Evolutionary conservation across 495 filamentous ascomycete genomes (phyloP).

Genomic region (Penicillium fimorum): DNA sequence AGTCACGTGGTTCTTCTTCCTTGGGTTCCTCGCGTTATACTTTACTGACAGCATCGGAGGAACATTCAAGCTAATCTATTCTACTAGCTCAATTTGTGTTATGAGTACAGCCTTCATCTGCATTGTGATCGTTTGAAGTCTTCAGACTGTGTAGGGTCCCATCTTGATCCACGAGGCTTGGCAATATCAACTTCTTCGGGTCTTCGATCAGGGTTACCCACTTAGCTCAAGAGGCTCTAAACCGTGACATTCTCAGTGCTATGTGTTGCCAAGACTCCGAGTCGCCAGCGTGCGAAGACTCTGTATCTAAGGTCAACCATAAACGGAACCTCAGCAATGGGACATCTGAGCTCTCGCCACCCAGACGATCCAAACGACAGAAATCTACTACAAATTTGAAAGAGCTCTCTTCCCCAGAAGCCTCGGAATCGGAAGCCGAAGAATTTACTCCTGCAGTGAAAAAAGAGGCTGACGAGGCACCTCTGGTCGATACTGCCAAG

Average conservation of each 20-base stretch:
- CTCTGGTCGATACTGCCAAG: conserved; percentile 4
- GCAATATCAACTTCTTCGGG: conserved; percentile 8
- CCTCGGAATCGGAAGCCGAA: conserved; percentile 14
- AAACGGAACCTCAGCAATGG: conserved; percentile 33
- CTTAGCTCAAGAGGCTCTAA: not conserved
- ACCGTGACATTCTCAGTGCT: not conserved
- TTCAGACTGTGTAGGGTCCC: not conserved
- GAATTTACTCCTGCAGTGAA: not conserved
- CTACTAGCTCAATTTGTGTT: not conserved
- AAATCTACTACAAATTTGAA: conserved; percentile 28
- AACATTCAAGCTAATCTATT: not conserved
- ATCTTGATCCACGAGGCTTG: conserved; percentile 1
- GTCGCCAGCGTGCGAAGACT: conserved; percentile 2
- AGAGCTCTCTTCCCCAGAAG: conserved; percentile 18
- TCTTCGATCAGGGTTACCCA: conserved; percentile 3
- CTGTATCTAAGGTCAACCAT: conserved; percentile 20
- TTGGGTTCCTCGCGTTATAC: not conserved
- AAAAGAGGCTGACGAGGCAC: conserved; percentile 1
- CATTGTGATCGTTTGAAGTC: not conserved
- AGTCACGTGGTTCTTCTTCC: conserved; percentile 26
- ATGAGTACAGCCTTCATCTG: not conserved
- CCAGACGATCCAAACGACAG: conserved; percentile 40
- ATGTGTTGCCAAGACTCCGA: conserved; percentile 6
- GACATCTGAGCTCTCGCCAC: conserved; percentile 28
- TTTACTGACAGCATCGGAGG: not conserved